Base-by-base conservation (phyloP, 192 early-diverging fungal species). In the Coemansia sp. region DNA sequence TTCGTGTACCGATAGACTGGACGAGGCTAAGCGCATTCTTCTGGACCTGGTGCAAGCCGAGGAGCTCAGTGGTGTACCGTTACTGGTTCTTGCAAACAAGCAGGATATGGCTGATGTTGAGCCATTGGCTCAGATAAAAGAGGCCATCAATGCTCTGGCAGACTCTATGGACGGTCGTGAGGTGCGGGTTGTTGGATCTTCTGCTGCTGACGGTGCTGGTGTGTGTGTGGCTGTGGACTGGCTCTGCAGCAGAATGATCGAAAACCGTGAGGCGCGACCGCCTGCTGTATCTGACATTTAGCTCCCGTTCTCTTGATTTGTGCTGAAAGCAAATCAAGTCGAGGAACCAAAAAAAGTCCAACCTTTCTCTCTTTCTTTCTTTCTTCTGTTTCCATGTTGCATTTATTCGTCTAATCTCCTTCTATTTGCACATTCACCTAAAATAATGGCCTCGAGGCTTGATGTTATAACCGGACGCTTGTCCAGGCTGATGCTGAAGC, bases 51-150 rank as follows among this genome's bases (percentile, higher is more conserved):
- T 95, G 34, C 81, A 79, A 37, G 88, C 86, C 27, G 86, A 91
- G 56, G 83, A 75, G 20, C 83, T 92, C 17, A 90, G 89, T 40
- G 90, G 92, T 0, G 82, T 98, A 3, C 97, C 97, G 9, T 74
- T 98, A 9, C 74, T 98, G 40, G 93, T 98, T 82, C 65, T 97
- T 54, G 94, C 94, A 13, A 98, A 96, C 73, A 98, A 98, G 63
- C 89, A 93, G 69, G 97, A 98, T 70, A 57, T 88, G 25, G 66
- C 79, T n/a, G 84, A 82, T 22, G 87, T 90, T 0, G 62, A 90
- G 36, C 23, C 45, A 13, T 77, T 97, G 29, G 91, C 92, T 22
- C 83, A 91, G 33, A 86, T 96, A 62, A 94, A 97, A 68, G 94
- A 97, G 68, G 82, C 92, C 19, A 92, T 98, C 60, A 97, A 95